Evolutionary conservation across 768 basidiomycete species (phyloP).

Genomic region (Trametes cingulata): DNA sequence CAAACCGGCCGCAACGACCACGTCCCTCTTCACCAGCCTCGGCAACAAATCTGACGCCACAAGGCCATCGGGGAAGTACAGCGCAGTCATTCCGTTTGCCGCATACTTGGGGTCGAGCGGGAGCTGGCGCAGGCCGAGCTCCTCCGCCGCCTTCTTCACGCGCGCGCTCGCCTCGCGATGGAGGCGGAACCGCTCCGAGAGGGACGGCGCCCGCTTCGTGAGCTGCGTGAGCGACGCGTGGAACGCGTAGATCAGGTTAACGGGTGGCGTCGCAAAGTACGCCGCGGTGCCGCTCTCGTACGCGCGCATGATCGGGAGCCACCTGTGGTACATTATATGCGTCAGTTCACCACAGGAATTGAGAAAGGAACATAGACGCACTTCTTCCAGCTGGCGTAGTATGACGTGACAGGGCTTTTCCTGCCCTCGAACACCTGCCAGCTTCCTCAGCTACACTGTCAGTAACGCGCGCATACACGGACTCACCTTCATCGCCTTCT

Average conservation of each 20-base stretch:
- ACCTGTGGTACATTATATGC: conserved; percentile 42
- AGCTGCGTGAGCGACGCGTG: conserved; percentile 79
- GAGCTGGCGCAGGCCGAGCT: conserved; percentile 74
- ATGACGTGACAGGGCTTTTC: conserved; percentile 65
- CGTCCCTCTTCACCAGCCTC: conserved; percentile 63
- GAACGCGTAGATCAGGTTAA: conserved; percentile 92
- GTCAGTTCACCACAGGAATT: not conserved
- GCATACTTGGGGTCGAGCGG: conserved; percentile 59
- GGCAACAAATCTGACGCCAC: conserved; percentile 75
- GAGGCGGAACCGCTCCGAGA: conserved; percentile 74
- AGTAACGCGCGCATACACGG: conserved; percentile 3
- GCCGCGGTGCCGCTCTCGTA: conserved; percentile 82
- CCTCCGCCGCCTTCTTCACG: conserved; percentile 65
- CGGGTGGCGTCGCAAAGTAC: conserved; percentile 95
- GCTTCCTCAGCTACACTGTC: not conserved
- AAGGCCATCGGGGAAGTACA: conserved; percentile 86
- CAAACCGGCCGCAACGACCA: conserved; percentile 88
- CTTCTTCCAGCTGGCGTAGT: conserved; percentile 92
- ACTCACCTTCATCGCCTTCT: conserved; percentile 68
- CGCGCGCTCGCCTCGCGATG: conserved; percentile 70
- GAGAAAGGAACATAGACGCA: conserved; percentile 32
- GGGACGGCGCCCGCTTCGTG: conserved; percentile 57
- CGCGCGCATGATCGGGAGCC: conserved; percentile 92
- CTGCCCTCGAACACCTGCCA: conserved; percentile 60
- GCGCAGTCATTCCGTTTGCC: conserved; percentile 95